Evolutionary conservation across 805 yeast genomes (phyloP).

Genomic region (Sugiyamaella lignohabitans): DNA sequence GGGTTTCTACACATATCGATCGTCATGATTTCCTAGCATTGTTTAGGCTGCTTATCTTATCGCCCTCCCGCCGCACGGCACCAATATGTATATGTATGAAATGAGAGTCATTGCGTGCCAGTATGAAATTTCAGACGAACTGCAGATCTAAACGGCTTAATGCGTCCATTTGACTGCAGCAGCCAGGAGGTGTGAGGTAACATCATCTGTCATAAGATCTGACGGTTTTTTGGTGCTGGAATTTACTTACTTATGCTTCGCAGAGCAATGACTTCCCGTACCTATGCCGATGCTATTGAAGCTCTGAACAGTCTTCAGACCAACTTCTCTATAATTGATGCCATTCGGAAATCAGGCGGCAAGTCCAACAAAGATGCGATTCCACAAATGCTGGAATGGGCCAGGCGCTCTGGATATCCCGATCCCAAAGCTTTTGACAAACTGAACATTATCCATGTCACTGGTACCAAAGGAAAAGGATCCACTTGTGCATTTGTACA

Average conservation of each 20-base stretch:
- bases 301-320: slow-evolving; percentile 85
- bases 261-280: slow-evolving; percentile 11
- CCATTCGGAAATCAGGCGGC: slow-evolving; percentile 70
- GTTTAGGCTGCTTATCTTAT: too few relatives aligned
- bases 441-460: slow-evolving; percentile 79
- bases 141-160: too few relatives aligned
- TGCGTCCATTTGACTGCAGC: too few relatives aligned
- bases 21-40: slow-evolving; percentile 32
- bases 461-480: slow-evolving; percentile 98
- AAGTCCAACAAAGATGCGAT: slow-evolving; percentile 56
- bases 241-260: not conserved
- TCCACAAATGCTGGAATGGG: slow-evolving; percentile 82
- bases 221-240: too few relatives aligned
- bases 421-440: slow-evolving; percentile 58
- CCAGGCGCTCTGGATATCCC: slow-evolving; percentile 58
- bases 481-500: slow-evolving; percentile 94
- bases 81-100: too few relatives aligned
- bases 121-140: too few relatives aligned
- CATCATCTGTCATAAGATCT: too few relatives aligned
- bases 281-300: slow-evolving; percentile 64
- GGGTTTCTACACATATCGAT: slow-evolving; percentile 57
- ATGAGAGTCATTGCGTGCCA: too few relatives aligned
- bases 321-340: slow-evolving; percentile 84
- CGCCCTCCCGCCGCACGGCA: too few relatives aligned
- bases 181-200: too few relatives aligned